A percentile compares a stretch with the other conserved stretches of the same genome.
Evolutionary conservation across 495 filamentous ascomycete species (phyloP).

Genomic region (Neurospora sp.): DNA sequence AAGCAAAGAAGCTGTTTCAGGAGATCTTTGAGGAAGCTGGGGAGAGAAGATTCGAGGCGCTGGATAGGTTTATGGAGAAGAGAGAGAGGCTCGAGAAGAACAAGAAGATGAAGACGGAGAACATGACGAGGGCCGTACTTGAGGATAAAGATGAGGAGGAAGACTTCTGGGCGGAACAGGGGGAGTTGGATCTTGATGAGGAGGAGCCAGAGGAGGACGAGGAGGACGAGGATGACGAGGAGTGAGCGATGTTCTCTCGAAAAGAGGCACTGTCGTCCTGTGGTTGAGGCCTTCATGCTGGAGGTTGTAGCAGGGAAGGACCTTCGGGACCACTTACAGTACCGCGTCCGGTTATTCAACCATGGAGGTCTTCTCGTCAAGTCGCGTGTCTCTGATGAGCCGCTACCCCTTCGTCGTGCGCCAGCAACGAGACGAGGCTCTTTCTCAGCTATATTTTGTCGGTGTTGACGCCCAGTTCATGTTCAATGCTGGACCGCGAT

Average conservation of each 20-base stretch:
- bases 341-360: neutral
- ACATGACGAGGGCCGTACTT: neutral
- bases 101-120: neutral
- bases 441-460: neutral
- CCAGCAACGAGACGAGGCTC: neutral
- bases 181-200: neutral
- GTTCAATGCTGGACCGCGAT: neutral
- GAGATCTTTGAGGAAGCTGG: neutral
- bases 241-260: neutral
- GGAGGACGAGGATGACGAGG: neutral
- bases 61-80: neutral
- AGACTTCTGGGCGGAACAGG: neutral
- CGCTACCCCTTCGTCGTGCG: neutral
- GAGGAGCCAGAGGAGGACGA: neutral
- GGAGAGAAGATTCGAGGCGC: neutral
- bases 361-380: neutral
- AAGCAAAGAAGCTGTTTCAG: neutral
- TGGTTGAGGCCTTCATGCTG: neutral
- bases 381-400: neutral
- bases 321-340: neutral
- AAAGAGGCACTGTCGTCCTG: neutral
- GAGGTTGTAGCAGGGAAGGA: neutral
- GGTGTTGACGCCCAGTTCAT: neutral
- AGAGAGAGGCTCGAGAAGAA: neutral
- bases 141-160: neutral